Base-by-base conservation (phyloP, 2,329 filamentous ascomycete genomes). In the Curvularia sp. region DNA sequence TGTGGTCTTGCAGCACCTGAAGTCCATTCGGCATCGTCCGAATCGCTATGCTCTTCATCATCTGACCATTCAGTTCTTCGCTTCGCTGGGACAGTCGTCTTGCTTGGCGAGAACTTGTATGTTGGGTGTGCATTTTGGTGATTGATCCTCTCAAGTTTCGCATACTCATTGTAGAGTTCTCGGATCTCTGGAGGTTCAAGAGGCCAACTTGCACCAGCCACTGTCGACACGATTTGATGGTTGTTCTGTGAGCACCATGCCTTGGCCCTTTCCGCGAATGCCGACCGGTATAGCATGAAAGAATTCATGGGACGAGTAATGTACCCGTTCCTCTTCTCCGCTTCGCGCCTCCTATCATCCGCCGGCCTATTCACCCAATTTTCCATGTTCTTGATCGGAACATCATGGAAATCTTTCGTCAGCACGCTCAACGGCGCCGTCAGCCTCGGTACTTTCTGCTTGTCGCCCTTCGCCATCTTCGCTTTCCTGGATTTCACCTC, bases 241-340 rank as follows among this genome's bases (percentile, higher is more conserved):
- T 98, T 97, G 77, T 95, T 94, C 69, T 95, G 88, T 13, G 86
- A 82, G 68, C 90, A 91, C 83, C 88, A 91, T 51, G 86, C 83
- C 77, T 97, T 97, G 58, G 91, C 92, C 31, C 93, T 85, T 61
- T 95, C 91, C 60, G 96, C 91, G 73, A 92, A 97, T 6, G 92
- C 92, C 65, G 95, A 97, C 42, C 95, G 89, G 77, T 99, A 99
- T 50, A 99, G 83, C 90, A 99, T 97, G 81, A 98, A 99, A 0
- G 92, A 94, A 77, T 99, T 99, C 89, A 97, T 96, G 2, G 95
- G 93, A 30, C 95, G 85, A 70, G 94, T 92, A 66, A 98, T 85
- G 74, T 93, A 93, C 26, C 91, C 91, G 35, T 87, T 92, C 57
- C 87, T 85, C 68, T 86, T 85, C 43, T 87, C 84, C 9, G 89